Evolutionary conservation across 805 yeast species (phyloP), one percentile per base, ranked within the genome.

Genomic region (Lachancea kluyveri): DNA sequence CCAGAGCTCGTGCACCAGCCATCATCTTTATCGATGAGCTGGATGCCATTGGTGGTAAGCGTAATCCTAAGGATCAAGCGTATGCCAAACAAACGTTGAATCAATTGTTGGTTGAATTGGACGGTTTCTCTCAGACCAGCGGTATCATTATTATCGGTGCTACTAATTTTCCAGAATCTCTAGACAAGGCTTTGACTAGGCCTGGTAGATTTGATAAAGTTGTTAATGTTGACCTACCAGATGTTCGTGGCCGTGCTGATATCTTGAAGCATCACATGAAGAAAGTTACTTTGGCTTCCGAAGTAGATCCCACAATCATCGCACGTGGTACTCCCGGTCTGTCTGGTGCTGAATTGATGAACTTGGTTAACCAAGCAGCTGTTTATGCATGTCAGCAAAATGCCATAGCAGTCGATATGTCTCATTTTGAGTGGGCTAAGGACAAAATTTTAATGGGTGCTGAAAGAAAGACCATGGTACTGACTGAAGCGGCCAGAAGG

Each of bases 251-350:
- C 28, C 79, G 99, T 55, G 70, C 90, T 23, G 96, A 87, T 45
- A 94, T 94, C 43, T 69, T 92, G 59, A 76, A 74, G 51, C 95
- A 82, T 55, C 96, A 92, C 60, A 78, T 90, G 83, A 77, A 77
- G 50, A 87, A 88, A 53, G 86, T 92, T 30, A 95, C 92, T 41
- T 67, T 85, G 35, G 75, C 94, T 6, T 73, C 79, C 39, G 77
- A 79, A 45, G 96, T 92, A 21, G 95, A 92, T 55, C 82, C 95
- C 18, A 70, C 85, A 13, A 72, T 87, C 38, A 73, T 92, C 53
- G 98, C 99, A 7, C 74, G 98, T 59, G 96, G 96, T 39, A 92
- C 98, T 2, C 94, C 97, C 3, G 99, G 99, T 9, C 71, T 92
- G 49, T 80, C 94, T n/a, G 99, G 99, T 54, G 99, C 99, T 13